Base-by-base conservation (phyloP, 352 stramenopile species). In the Phytophthora boehmeriae region DNA sequence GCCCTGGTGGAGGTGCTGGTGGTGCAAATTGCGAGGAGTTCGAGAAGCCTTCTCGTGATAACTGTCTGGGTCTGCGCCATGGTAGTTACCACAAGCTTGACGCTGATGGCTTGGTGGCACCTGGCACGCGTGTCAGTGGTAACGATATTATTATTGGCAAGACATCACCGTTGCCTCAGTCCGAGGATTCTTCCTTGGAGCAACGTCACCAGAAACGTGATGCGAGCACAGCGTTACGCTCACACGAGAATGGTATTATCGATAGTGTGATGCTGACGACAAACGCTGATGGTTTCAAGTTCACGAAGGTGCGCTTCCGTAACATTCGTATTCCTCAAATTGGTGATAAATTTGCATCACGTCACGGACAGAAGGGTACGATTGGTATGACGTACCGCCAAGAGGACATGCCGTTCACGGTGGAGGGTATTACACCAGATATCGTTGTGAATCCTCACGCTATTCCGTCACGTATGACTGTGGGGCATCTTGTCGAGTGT, bases 401-500 rank as follows among this genome's bases (percentile, higher is more conserved):
- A 71, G 97, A 99, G 73, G 98, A 99, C 72, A 99, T 99, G 98
- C 98, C 98, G 30, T 99, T 99, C 75, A 99, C 96, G 17, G 86
- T 95, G n/a, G 95, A 99, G 67, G 87, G 98, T 27, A 99, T 99
- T 67, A 97, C 96, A 2, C 98, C 98, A 2, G 98, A 99, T 78
- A 99, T 99, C 60, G 98, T 99, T 72, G 97, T 99, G 30, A 99
- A 99, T 80, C 98, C 98, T 13, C 98, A 99, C 84, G 98, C 97
- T 62, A 99, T 99, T 92, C 98, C 98, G 49, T 99, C 93, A 48
- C 97, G 98, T 91, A 99, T 99, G 98, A 99, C 98, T 35, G 99
- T 99, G 69, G 98, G 96, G 19, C 97, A 99, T 78, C 87, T 99
- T 61, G 97, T 99, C 74, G 98, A 99, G 80, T 99, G 97, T 95